phyloP scores from a whole-genome alignment of 176 grass and related monocot genomes.

The Oryza nivara region DNA sequence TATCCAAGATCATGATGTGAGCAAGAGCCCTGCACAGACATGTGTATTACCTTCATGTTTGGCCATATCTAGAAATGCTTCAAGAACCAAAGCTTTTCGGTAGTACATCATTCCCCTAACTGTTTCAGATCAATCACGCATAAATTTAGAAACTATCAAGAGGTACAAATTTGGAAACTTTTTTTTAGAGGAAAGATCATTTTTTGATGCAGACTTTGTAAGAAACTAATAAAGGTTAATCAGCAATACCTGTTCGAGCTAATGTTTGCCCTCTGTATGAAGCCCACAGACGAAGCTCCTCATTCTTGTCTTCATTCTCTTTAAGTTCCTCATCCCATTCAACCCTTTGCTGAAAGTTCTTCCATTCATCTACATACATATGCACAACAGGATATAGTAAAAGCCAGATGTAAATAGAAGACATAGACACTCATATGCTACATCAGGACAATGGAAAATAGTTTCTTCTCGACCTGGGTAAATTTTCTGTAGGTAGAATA shows the following conservation, averaged over 20 bases:
- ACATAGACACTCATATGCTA: slow-evolving; percentile 9
- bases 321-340: slow-evolving; percentile 66
- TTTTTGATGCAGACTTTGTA: not conserved
- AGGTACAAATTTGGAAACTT: slow-evolving; percentile 3
- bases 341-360: slow-evolving; percentile 74
- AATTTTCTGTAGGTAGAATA: slow-evolving; percentile 97
- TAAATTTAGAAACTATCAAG: slow-evolving; percentile 34
- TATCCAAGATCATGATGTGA: not conserved
- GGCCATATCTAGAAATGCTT: slow-evolving; percentile 96
- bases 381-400: slow-evolving; percentile 34
- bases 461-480: slow-evolving; percentile 68
- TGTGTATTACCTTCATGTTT: slow-evolving; percentile 70
- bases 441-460: slow-evolving; percentile 19
- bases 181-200: not conserved
- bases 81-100: slow-evolving; percentile 88
- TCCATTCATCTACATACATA: slow-evolving; percentile 80
- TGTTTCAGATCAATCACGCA: slow-evolving; percentile 45
- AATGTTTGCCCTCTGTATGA: slow-evolving; percentile 94
- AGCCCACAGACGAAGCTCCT: slow-evolving; percentile 83
- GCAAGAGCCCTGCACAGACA: not conserved
- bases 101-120: slow-evolving; percentile 99
- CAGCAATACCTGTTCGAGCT: slow-evolving; percentile 73
- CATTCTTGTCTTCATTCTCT: slow-evolving; percentile 43
- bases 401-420: slow-evolving; percentile 8
- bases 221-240: slow-evolving; percentile 27